Evolutionary conservation across 1,139 yeast genomes (phyloP), one percentile per base, ranked within the genome.

Genomic region (Barnettozyma hawaiiensis): DNA sequence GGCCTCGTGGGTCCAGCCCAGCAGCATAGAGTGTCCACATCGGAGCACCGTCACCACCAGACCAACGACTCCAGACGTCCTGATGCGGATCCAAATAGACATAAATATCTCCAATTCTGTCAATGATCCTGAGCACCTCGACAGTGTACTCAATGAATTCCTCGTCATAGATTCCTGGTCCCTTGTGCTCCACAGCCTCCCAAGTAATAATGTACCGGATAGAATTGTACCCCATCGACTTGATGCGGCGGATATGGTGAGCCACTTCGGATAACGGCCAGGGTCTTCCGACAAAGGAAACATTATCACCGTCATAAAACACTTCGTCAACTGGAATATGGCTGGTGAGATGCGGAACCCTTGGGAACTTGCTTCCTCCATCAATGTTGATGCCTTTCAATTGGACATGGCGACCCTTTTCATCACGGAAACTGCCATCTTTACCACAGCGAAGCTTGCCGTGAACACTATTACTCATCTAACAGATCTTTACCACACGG

Each of bases 1-100:
- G 85, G n/a, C 75, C 63, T 20, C 62, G 66, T 0, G 97, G 97
- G 42, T 90, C 78, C 41, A 90, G 66, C 1, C 97, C 97, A 3
- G 94, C 95, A n/a, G 95, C 94, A 56, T 85, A 82, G n/a, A 87
- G 64, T 0, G 97, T 89, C 97, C 97, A 90, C 62, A 86, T 55
- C 0, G 97, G 97, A 6, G 97, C 96, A 16, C 97, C 97, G 46
- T 90, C 81, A 2, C 97, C 97, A n/a, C 97, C 97, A 15, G 81
- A 70, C 58, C 71, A 85, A 41, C 97, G 68, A 7, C 95, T 83
- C 97, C 97, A 90, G 14, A 84, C 94, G 60, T 90, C 97, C 61
- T 90, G 97, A 60, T 90, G 97, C 3, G 95, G 85, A 56, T 90
- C 97, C 47, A 90, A 59, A 52, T 85, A 79, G 7, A 89, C 90